Conservation (phyloP, 352 stramenopile genomes). For the Globisporangium rhizosaccharum region DNA sequence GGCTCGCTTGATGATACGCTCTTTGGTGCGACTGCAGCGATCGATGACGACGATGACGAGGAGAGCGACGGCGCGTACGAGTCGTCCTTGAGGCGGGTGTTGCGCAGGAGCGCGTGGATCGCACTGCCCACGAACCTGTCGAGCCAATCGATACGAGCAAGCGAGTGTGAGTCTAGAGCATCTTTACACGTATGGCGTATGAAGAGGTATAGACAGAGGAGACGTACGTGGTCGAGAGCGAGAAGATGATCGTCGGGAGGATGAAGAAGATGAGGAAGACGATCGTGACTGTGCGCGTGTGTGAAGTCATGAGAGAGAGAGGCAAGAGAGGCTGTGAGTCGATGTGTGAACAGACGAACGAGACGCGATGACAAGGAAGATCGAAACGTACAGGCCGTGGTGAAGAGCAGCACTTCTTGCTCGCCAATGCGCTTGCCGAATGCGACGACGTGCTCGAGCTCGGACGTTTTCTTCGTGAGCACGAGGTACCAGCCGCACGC, state of each 20-base stretch:
- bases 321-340: background rate
- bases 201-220: background rate
- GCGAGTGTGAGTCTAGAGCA: background rate
- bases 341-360: background rate
- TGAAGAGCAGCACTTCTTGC: conserved; percentile 57
- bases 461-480: conserved; percentile 30
- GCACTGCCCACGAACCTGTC: conserved; percentile 35
- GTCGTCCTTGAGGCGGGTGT: conserved; percentile 70
- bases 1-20: no score
- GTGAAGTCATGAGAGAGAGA: conserved; percentile 3
- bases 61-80: conserved; percentile 17
- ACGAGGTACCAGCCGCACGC: conserved; percentile 62
- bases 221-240: conserved; percentile 55
- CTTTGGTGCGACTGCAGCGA: no score
- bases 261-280: conserved; percentile 76
- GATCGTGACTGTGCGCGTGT: conserved; percentile 35
- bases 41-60: background rate
- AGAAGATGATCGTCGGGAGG: conserved; percentile 61
- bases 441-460: conserved; percentile 40
- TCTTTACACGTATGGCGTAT: background rate
- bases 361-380: background rate
- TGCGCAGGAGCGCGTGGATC: conserved; percentile 48
- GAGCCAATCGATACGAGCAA: background rate
- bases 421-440: conserved; percentile 52
- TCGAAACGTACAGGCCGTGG: conserved; percentile 37